phyloP scores from a whole-genome alignment of 495 filamentous ascomycete species.

The Trichoderma virens region DNA sequence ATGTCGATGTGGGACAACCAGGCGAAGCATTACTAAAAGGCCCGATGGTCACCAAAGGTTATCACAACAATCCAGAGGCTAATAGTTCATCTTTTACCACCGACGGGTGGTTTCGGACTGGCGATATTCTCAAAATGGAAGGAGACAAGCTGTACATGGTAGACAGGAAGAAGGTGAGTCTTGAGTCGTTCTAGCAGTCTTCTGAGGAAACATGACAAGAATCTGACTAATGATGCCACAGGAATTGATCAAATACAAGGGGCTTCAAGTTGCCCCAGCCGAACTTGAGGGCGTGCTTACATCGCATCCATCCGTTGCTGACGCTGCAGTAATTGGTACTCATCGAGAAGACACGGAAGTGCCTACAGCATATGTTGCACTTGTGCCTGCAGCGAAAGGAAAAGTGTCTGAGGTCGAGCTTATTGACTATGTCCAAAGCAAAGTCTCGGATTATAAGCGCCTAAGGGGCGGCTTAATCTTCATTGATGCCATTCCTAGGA shows the following conservation, averaged over 20 bases:
- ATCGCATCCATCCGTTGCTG: constrained; percentile 59
- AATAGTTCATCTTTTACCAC: constrained; percentile 47
- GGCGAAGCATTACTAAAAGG: constrained; percentile 32
- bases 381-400: constrained; percentile 14
- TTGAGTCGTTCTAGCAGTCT: background rate
- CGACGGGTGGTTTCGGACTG: constrained; percentile 62
- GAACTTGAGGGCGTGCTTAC: constrained; percentile 71
- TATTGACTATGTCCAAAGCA: constrained; percentile 26
- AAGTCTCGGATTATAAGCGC: constrained; percentile 63
- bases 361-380: constrained; percentile 68
- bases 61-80: constrained; percentile 56
- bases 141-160: constrained; percentile 47
- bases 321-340: constrained; percentile 73
- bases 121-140: constrained; percentile 54
- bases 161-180: constrained; percentile 58
- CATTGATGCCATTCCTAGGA: constrained; percentile 74
- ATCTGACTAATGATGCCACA: constrained; percentile 3
- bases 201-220: background rate
- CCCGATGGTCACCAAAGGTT: constrained; percentile 60
- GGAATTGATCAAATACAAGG: constrained; percentile 43
- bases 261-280: constrained; percentile 70
- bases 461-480: constrained; percentile 72
- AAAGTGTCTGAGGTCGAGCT: constrained; percentile 22
- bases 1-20: constrained; percentile 30
- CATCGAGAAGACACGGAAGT: constrained; percentile 62